Conservation (phyloP, 179 eudicot species). For the Dionaea muscipula region DNA sequence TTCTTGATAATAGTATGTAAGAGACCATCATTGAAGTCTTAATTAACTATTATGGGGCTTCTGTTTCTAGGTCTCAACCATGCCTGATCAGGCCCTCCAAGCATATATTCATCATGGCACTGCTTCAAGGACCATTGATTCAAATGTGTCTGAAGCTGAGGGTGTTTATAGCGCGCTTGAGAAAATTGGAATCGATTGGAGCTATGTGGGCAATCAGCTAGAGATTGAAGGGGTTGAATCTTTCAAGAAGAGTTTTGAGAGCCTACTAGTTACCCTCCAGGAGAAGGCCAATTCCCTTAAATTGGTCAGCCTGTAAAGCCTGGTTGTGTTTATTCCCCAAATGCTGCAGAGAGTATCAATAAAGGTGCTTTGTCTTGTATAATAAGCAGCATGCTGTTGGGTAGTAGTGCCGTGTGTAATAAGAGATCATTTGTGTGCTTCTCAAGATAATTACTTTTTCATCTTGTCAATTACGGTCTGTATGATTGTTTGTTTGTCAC, state of each 20-base stretch:
- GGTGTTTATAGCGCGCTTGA: constrained; percentile 85
- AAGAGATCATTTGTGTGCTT: too few relatives aligned
- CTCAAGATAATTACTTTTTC: too few relatives aligned
- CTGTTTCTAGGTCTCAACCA: constrained; percentile 68
- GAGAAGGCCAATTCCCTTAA: constrained; percentile 79
- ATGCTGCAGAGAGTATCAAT: too few relatives aligned
- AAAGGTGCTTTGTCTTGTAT: constrained; percentile 15
- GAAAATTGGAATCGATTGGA: constrained; percentile 85
- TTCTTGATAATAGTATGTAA: not conserved
- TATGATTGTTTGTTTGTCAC: too few relatives aligned
- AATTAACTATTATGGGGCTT: not conserved
- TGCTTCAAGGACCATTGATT: constrained; percentile 75
- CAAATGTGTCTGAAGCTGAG: constrained; percentile 76
- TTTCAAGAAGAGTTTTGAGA: constrained; percentile 78
- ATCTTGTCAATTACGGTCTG: too few relatives aligned
- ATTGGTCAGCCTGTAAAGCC: constrained; percentile 40
- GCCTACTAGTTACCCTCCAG: constrained; percentile 68
- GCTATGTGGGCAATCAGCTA: constrained; percentile 74
- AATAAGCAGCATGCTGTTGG: not conserved
- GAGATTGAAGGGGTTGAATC: constrained; percentile 86
- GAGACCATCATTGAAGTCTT: not conserved
- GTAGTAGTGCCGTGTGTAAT: too few relatives aligned
- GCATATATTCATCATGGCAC: constrained; percentile 82
- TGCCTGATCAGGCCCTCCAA: constrained; percentile 94
- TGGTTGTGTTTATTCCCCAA: too few relatives aligned